A percentile compares a stretch with the other conserved stretches of the same genome.
These are phyloP conservation scores for Phytopythium oedochilum DNA, from an alignment of 352 stramenopile genomes.

Conservation along the genomic window DNA sequence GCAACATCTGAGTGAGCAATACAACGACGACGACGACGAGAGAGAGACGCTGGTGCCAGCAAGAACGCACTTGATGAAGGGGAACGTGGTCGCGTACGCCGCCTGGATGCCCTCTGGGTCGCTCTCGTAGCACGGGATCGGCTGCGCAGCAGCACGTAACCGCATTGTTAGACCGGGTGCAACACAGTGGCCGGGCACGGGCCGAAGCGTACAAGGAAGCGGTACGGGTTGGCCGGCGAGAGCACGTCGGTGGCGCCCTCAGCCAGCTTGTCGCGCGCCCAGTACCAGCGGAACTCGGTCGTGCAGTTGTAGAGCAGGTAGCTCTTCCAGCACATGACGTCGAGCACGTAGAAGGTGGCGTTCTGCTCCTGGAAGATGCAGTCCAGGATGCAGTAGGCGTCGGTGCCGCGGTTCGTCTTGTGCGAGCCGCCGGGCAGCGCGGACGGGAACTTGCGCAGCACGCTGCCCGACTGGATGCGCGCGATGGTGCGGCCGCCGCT, in stretches of 20 bases:
- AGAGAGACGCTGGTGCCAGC: not conserved
- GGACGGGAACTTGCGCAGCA: conserved; percentile 87
- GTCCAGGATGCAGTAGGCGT: conserved; percentile 89
- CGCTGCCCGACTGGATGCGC: conserved; percentile 65
- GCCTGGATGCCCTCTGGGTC: conserved; percentile 63
- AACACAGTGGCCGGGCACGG: not conserved
- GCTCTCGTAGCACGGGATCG: conserved; percentile 85
- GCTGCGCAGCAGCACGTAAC: conserved; percentile 17
- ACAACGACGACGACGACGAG: not conserved
- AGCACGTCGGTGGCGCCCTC: conserved; percentile 50
- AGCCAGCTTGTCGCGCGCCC: conserved; percentile 87
- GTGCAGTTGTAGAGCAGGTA: conserved; percentile 91
- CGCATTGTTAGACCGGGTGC: not conserved
- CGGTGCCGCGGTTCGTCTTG: conserved; percentile 61
- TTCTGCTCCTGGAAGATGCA: conserved; percentile 90
- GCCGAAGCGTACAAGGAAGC: conserved; percentile 48
- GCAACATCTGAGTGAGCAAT: not conserved
- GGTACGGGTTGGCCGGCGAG: conserved; percentile 64
- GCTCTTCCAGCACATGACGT: conserved; percentile 94
- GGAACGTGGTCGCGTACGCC: conserved; percentile 76
- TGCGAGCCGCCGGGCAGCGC: conserved; percentile 75
- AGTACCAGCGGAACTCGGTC: conserved; percentile 91
- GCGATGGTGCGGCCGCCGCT: conserved; percentile 74
- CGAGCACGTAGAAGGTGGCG: conserved; percentile 89
- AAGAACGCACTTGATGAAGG: conserved; percentile 80